These are phyloP conservation scores for Nicotiana attenuata DNA, from an alignment of 257 asterid species.

Conservation along the genomic window DNA sequence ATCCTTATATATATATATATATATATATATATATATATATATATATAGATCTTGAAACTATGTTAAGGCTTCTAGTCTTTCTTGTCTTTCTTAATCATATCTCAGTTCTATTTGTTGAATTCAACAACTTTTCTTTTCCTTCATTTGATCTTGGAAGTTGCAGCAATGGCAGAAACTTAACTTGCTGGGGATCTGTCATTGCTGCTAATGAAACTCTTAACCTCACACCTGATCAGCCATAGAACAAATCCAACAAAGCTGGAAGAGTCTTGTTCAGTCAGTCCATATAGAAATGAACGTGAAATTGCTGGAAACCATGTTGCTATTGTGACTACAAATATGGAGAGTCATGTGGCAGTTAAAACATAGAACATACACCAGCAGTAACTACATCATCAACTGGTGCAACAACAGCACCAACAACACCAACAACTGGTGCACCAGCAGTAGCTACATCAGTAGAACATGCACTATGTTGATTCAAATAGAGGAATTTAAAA, in stretches of 20 bases:
- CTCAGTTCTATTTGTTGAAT: constrained; percentile 20
- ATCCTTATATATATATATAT: too few species aligned
- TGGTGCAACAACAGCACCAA: too few species aligned
- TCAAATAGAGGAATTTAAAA: background rate
- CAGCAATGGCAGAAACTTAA: constrained; percentile 18
- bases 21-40: background rate
- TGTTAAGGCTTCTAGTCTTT: constrained; percentile 27
- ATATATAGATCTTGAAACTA: constrained; percentile 13
- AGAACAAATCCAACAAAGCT: constrained; percentile 22
- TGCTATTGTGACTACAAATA: constrained; percentile 48
- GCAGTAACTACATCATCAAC: too few species aligned
- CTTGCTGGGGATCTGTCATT: constrained; percentile 57
- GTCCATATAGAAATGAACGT: constrained; percentile 50
- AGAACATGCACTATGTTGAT: too few species aligned
- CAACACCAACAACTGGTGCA: too few species aligned
- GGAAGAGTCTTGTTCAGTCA: constrained; percentile 47
- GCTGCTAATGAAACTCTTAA: constrained; percentile 34
- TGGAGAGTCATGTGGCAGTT: constrained; percentile 44
- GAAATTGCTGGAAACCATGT: constrained; percentile 51
- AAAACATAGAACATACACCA: constrained; percentile 11
- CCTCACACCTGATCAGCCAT: constrained; percentile 34
- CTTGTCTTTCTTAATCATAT: constrained; percentile 18
- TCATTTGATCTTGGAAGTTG: constrained; percentile 43
- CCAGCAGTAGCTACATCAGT: too few species aligned
- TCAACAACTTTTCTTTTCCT: constrained; percentile 45